A percentile compares a stretch with the other conserved stretches of the same genome.
These are phyloP conservation scores for Ceratocystis huliohia DNA, from an alignment of 2,329 filamentous ascomycete species.

Conservation along the genomic window DNA sequence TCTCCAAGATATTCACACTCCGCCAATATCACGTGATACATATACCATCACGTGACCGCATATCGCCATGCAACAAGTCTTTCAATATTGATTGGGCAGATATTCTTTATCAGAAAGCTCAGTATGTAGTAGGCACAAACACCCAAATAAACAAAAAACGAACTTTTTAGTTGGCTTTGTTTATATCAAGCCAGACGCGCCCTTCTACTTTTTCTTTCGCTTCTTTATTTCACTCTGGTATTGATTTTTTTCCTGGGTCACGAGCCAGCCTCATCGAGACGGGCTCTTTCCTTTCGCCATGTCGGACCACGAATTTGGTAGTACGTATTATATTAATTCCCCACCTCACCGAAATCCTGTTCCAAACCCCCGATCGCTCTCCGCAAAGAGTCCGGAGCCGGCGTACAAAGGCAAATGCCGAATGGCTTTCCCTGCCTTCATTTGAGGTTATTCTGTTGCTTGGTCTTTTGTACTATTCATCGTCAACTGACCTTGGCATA, in stretches of 20 bases:
- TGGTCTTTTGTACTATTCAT: conserved; percentile 1
- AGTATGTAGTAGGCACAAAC: too few relatives aligned
- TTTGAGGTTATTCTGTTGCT: background rate
- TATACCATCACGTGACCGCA: too few relatives aligned
- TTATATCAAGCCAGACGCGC: too few relatives aligned
- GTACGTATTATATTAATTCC: conserved; percentile 31
- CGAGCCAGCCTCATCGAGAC: background rate
- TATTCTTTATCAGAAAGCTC: too few relatives aligned
- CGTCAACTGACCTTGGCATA: background rate
- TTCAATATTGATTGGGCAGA: too few relatives aligned
- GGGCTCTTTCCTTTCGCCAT: conserved; percentile 30
- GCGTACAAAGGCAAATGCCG: background rate
- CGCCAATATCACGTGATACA: too few relatives aligned
- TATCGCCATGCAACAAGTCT: too few relatives aligned
- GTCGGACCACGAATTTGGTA: conserved; percentile 55
- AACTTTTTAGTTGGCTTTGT: too few relatives aligned
- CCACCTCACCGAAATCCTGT: background rate
- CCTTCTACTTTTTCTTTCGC: background rate
- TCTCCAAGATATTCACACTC: too few relatives aligned
- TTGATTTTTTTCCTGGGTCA: conserved; percentile 2
- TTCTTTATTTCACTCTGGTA: background rate
- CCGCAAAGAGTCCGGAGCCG: background rate
- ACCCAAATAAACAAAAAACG: too few relatives aligned
- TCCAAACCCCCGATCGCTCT: too few relatives aligned
- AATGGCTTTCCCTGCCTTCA: background rate